These are phyloP conservation scores for Brassica rapa DNA, from an alignment of 345 rosid genomes.

Conservation along the genomic window DNA sequence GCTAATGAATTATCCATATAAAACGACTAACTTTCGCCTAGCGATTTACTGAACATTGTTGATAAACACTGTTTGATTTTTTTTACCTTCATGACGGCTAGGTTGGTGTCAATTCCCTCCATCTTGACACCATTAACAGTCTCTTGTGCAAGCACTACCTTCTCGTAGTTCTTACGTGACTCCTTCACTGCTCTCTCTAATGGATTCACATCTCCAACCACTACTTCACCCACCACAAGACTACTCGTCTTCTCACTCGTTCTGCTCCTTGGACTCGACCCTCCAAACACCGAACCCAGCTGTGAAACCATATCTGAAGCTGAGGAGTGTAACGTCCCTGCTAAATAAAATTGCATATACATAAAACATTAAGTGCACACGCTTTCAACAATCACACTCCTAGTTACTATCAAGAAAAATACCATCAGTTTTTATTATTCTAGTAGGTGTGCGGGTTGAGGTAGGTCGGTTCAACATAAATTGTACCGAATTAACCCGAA, in stretches of 20 bases:
- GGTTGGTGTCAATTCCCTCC: constrained; percentile 89
- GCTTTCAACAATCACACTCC: constrained; percentile 6
- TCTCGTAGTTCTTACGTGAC: constrained; percentile 75
- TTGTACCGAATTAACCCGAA: no score
- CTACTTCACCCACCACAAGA: constrained; percentile 77
- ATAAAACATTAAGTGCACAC: neutral
- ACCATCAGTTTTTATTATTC: neutral
- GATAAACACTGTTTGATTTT: no score
- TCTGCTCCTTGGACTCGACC: constrained; percentile 57
- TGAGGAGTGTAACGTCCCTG: constrained; percentile 62
- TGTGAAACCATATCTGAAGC: constrained; percentile 76
- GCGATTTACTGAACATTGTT: no score
- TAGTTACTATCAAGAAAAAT: constrained; percentile 8
- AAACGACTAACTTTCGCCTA: neutral
- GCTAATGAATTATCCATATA: no score
- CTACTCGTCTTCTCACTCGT: constrained; percentile 29
- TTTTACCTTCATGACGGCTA: constrained; percentile 97
- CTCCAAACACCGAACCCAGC: constrained; percentile 74
- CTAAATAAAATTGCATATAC: constrained; percentile 4
- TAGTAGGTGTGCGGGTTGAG: no score
- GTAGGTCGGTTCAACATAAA: no score
- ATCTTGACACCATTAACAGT: constrained; percentile 90
- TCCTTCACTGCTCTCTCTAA: constrained; percentile 81
- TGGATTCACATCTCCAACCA: constrained; percentile 80
- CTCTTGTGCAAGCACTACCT: constrained; percentile 76